Percentiles rank a stretch among this genome's conserved stretches.
Conservation (phyloP, 2,329 filamentous ascomycete species). For the Xylaria digitata region DNA sequence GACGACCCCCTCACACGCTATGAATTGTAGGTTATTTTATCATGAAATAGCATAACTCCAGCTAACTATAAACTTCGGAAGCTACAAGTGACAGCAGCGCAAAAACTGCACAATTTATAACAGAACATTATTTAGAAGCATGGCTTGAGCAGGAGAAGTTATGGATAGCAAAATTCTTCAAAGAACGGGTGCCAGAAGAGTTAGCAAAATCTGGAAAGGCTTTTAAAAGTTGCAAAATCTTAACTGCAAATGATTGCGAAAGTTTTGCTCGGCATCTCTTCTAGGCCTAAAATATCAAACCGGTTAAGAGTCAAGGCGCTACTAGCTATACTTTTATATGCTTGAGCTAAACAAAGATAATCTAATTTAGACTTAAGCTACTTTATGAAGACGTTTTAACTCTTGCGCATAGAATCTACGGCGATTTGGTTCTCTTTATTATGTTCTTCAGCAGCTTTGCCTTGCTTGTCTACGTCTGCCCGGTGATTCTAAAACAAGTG, state of each 20-base stretch:
- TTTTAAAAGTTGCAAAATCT: conserved; percentile 3
- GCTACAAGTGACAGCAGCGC: conserved; percentile 13
- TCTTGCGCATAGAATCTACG: conserved; percentile 15
- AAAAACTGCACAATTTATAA: conserved; percentile 10
- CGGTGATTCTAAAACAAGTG: conserved; percentile 11
- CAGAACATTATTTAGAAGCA: conserved; percentile 15
- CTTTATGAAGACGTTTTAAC: conserved; percentile 14
- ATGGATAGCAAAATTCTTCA: conserved; percentile 15
- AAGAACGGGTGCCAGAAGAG: conserved; percentile 14
- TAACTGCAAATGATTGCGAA: conserved; percentile 7
- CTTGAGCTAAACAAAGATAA: conserved; percentile 11
- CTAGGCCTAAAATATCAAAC: neutral
- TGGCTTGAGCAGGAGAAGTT: conserved; percentile 14
- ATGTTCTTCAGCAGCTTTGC: neutral
- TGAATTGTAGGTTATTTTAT: conserved; percentile 14
- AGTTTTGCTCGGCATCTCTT: conserved; percentile 7
- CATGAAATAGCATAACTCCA: conserved; percentile 15
- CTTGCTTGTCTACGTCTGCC: conserved; percentile 15
- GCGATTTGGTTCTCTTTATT: conserved; percentile 16
- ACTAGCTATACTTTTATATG: conserved; percentile 19
- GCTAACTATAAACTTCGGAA: conserved; percentile 13
- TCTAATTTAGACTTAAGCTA: conserved; percentile 17
- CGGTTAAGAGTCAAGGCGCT: conserved; percentile 6
- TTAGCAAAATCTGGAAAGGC: conserved; percentile 10
- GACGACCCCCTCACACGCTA: conserved; percentile 7